Evolutionary conservation across 495 filamentous ascomycete genomes (phyloP), one percentile per base, ranked within the genome.

Genomic region (Letharia lupina): DNA sequence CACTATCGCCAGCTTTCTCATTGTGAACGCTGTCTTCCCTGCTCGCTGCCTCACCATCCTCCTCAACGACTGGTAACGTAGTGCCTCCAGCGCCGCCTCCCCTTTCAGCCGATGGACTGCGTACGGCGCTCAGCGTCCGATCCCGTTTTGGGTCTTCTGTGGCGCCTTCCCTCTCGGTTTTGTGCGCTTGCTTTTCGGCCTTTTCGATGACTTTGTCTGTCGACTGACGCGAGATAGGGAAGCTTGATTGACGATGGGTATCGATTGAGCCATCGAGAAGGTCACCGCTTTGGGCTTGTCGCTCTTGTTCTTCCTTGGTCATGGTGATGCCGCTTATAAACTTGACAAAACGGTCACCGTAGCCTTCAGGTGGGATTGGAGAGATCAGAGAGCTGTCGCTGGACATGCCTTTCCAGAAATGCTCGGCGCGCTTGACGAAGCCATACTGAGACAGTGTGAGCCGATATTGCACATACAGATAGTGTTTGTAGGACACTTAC

Each of bases 271-370:
- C 73, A 23, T 73, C 74, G 40, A 75, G 75, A 23, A 75, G 75
- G 40, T 81, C 80, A 63, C 75, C 74, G 42, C 83, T 78, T 62
- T 82, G 80, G 52, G 80, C 81, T 66, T 86, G 84, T 50, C 87
- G 83, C 45, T 85, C 82, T 5, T 88, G 91, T 72, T 93, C 89
- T 74, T 96, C 94, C 60, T 82, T 82, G 1, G 91, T 91, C 86
- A 89, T 96, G 56, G 93, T 96, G 71, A 95, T 88, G 54, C 88
- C 86, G 20, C 85, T 85, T 71, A 99, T 96, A 75, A 99, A 99
- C 65, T 88, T 87, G 70, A 96, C 82, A 74, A 99, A 99, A 3
- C 94, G 88, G 54, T 98, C 91, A 18, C 95, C 95, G 66, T 99
- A 99, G 37, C 87, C 82, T 54, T 93, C 86, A 0, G 94, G 92